Evolutionary conservation across 257 asterid genomes (phyloP), one percentile per base, ranked within the genome.

Genomic region (Salvia splendens): DNA sequence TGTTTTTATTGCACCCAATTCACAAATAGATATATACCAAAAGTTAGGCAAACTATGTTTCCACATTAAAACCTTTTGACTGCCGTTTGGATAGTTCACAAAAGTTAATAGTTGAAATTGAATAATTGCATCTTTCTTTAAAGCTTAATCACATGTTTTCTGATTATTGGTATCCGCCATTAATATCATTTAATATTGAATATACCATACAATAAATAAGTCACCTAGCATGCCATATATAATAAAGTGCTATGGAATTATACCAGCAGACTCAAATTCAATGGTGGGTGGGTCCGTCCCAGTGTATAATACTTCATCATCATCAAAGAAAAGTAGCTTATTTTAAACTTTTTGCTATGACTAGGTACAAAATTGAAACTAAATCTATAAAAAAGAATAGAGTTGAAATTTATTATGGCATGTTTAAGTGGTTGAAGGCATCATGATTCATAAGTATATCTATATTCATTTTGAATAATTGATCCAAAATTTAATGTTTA

Each of bases 401-500:
- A 40, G 49, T 16, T 49, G 64, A 59, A 33, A 73, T 73, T 73
- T 50, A 73, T 58, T 16, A 58, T 65, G 65, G 55, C 71, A 67
- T 45, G 16, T 72, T 57, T 14, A 20, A 53, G 76, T 73, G 8
- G 76, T 60, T 58, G 71, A 45, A 51, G 16, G 12, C 61, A 47
- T 33, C 64, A 69, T 17, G 64, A 45, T 55, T 33, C 64, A 69
- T 33, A 69, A 45, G 56, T 24, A 24, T 24, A 24, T 24, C 30
- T 24, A 2, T 24, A 24, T 24, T 24, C 30, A 24, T 24, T 24
- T 69, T 36, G 16, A 64, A 74, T 30, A 33, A 64, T 24, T 28
- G 38, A 57, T 40, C 20, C 28, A 38, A 35, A 52, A 35, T 16
- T 52, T 28, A 36, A 51, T 64, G 48, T 17, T 24, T 56, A 17